Conservation (phyloP, 192 early-diverging fungal genomes). For the Oehlia diaphana region DNA sequence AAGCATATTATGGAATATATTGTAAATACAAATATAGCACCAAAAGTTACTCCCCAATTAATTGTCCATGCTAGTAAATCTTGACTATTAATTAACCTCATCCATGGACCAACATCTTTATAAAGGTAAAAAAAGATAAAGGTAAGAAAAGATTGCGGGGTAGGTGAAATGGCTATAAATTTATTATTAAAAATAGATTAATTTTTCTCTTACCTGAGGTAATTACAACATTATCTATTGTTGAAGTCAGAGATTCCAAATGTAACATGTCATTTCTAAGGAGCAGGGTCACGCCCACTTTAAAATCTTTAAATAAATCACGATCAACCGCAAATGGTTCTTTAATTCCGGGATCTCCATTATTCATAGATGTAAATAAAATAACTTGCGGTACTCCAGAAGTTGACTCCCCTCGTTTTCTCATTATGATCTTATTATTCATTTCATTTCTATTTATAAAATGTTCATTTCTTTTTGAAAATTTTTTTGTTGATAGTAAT, state of each 20-base stretch:
- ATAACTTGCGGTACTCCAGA: slow-evolving; percentile 7
- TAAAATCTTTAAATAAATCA: not conserved
- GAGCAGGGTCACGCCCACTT: not conserved
- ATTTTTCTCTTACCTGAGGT: not conserved
- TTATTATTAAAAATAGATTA: not conserved
- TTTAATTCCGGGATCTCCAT: slow-evolving; percentile 3
- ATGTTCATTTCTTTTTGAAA: not conserved
- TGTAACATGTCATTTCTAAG: not conserved
- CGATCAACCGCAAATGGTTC: not conserved
- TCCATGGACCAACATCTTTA: not conserved
- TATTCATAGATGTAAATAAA: not conserved
- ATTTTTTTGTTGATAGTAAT: not conserved
- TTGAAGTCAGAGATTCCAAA: not conserved
- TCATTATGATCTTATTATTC: not conserved
- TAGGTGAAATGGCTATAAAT: too few species aligned
- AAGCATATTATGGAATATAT: not conserved
- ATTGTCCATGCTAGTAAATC: not conserved
- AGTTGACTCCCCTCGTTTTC: not conserved
- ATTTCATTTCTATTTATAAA: slow-evolving; percentile 1
- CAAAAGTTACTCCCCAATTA: not conserved
- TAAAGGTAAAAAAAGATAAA: not conserved
- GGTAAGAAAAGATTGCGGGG: too few species aligned
- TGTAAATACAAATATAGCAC: not conserved
- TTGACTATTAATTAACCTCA: not conserved
- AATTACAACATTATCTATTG: not conserved